Base-by-base conservation (phyloP, 768 basidiomycete species). In the Chalciporus piperatus region DNA sequence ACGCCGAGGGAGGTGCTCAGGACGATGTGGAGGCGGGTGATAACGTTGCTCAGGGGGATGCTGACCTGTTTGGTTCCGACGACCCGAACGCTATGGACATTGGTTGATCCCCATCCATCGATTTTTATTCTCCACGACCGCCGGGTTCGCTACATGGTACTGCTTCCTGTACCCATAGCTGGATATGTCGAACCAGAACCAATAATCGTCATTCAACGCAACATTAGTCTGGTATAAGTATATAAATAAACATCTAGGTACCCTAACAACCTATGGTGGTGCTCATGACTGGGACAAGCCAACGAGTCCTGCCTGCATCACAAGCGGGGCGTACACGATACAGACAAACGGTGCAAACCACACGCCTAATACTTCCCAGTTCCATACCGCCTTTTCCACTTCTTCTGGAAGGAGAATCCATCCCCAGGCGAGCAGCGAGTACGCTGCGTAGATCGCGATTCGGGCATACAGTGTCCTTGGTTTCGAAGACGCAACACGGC, bases 291-390 rank as follows among this genome's bases (percentile, higher is more conserved):
- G 44, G 38, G 54, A 56, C 37, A 81, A 61, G 58, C 77, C 77
- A 38, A 83, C 79, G 44, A 88, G 70, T 35, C 76, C 81, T 14
- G 83, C 84, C 67, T 92, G 90, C 56, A 90, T 66, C 43, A 87
- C 75, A 22, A 92, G 72, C 8, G 92, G 90, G 10, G 76, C 72
- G 58, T 90, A 92, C 16, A 92, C 79, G n/a, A 87, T 70, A 64
- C 88, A 92, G 33, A 88, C 72, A 56, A 92, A 85, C 2, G 91
- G 91, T 19, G 85, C 80, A 61, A 90, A 87, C 92, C 91, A 95
- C 23, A 85, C 84, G 1, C 83, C 81, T 10, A 92, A 67, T 22
- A 91, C 72, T 52, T 91, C 77, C 90, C 90, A 93, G 54, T 91
- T 76, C 82, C 83, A 84, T 11, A 92, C 57, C 14, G 81, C 80